Base-by-base conservation (phyloP, 2,329 filamentous ascomycete species). In the Cytospora piceae region DNA sequence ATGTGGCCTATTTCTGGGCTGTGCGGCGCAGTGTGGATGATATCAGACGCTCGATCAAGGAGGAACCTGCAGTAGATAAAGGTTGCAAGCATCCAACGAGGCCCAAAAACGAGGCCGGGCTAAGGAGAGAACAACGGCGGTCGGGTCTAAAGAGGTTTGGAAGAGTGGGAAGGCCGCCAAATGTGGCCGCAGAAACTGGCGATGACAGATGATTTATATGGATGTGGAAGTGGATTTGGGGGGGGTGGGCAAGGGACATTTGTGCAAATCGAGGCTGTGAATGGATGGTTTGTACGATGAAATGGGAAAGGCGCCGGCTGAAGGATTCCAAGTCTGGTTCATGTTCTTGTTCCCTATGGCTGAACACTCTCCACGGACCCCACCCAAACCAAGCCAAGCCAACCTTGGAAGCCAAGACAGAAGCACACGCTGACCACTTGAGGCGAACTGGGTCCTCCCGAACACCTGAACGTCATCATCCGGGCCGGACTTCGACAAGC, bases 391-490 rank as follows among this genome's bases (percentile, higher is more conserved):
- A n/a, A n/a, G n/a, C n/a, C n/a, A n/a, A n/a, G n/a, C n/a, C n/a
- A n/a, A n/a, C n/a, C n/a, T n/a, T n/a, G n/a, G n/a, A n/a, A 22
- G 42, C 15, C 37, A 39, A 20, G 27, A 29, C 27, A 29, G 27
- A 29, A 29, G 27, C 27, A 29, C 27, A 29, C 27, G 15, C 39
- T 17, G 39, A 42, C 17, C 32, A 39, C 14, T 39, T 6, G 2
- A n/a, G 20, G 3, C 3, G n/a, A 8, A n/a, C 42, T 5, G 7
- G 42, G n/a, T 49, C 46, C n/a, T 49, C 11, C 46, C 46, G 46
- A 49, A 14, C n/a, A 49, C 12, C 64, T 69, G 31, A 52, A 31
- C 52, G 62, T 67, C 64, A 67, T 68, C 61, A 65, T 53, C 64
- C 63, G 63, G 56, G 27, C 63, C 57, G 54, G 60, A 54, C 54